Conservation (phyloP, 1,284 basidiomycete species). For the Melampsora occidentalis region DNA sequence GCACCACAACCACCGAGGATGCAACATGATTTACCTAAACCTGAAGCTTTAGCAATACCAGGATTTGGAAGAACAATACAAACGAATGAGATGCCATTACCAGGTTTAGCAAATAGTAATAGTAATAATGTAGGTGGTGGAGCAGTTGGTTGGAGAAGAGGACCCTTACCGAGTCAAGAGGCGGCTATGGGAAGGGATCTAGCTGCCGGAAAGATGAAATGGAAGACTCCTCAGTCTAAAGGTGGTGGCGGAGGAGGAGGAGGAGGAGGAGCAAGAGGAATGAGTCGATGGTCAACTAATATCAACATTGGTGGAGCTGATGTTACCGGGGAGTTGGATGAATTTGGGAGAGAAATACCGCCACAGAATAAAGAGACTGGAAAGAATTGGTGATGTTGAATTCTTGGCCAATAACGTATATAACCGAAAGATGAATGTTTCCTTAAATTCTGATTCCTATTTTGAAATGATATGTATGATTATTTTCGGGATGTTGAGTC, state of each 20-base stretch:
- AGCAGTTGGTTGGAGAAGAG: conserved; percentile 31
- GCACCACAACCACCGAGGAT: background rate
- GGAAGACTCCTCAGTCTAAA: conserved; percentile 11
- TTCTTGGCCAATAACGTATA: too few relatives aligned
- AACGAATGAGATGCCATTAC: conserved; percentile 28
- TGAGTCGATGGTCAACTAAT: background rate
- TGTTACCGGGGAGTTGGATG: conserved; percentile 6
- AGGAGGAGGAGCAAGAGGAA: background rate
- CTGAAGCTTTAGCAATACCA: conserved; percentile 15
- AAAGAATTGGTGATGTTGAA: background rate
- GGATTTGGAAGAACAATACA: conserved; percentile 33
- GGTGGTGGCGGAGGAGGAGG: background rate
- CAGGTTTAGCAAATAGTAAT: conserved; percentile 24
- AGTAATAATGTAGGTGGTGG: background rate
- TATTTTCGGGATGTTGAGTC: too few relatives aligned
- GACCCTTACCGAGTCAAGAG: conserved; percentile 35
- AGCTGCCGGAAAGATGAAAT: conserved; percentile 12
- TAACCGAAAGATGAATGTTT: too few relatives aligned
- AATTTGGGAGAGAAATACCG: conserved; percentile 22
- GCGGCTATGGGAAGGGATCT: conserved; percentile 41
- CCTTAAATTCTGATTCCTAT: too few relatives aligned
- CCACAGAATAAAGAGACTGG: background rate
- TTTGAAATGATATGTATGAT: too few relatives aligned
- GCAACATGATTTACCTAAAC: too few relatives aligned
- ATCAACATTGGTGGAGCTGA: background rate